Percentiles rank a stretch among this genome's conserved stretches.
These are phyloP conservation scores for Mycena citricolor DNA, from an alignment of 1,284 basidiomycete species.

Conservation along the genomic window DNA sequence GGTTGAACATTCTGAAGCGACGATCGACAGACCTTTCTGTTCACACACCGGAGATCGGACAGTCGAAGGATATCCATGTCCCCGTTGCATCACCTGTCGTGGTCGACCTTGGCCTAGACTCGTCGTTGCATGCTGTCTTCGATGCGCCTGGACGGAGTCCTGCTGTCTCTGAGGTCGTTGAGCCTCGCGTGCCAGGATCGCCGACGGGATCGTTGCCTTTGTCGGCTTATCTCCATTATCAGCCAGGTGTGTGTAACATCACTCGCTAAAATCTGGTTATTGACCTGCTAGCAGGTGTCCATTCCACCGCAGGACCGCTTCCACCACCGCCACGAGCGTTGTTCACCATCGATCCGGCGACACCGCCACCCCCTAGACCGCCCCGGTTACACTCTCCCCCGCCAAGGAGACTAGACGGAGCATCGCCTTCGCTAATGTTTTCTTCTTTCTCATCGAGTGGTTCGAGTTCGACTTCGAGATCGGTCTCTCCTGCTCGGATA, in stretches of 20 bases:
- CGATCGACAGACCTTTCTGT: slow-evolving; percentile 25
- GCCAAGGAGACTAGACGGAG: slow-evolving; percentile 32
- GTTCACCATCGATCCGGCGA: slow-evolving; percentile 44
- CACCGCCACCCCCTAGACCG: slow-evolving; percentile 62
- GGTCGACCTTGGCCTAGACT: slow-evolving; percentile 40
- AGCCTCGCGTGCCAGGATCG: slow-evolving; percentile 28
- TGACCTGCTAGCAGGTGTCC: slow-evolving; percentile 43
- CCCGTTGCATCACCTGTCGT: slow-evolving; percentile 62
- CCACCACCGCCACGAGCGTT: slow-evolving; percentile 63
- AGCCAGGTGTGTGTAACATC: slow-evolving; percentile 42
- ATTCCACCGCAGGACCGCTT: slow-evolving; percentile 69
- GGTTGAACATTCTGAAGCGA: slow-evolving; percentile 20
- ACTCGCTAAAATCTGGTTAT: slow-evolving; percentile 14
- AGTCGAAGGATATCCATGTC: slow-evolving; percentile 53
- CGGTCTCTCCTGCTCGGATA: slow-evolving; percentile 13
- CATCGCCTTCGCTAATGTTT: slow-evolving; percentile 55
- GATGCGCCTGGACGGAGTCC: slow-evolving; percentile 27
- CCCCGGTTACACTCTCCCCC: slow-evolving; percentile 60
- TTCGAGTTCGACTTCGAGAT: slow-evolving; percentile 19
- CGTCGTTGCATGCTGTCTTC: slow-evolving; percentile 25
- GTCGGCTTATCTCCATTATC: slow-evolving; percentile 54
- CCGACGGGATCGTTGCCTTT: slow-evolving; percentile 28
- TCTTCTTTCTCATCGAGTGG: slow-evolving; percentile 42
- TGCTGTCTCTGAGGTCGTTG: slow-evolving; percentile 25
- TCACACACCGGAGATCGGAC: slow-evolving; percentile 57